Conservation (phyloP, 768 basidiomycete genomes). For the Mycena floridula region DNA sequence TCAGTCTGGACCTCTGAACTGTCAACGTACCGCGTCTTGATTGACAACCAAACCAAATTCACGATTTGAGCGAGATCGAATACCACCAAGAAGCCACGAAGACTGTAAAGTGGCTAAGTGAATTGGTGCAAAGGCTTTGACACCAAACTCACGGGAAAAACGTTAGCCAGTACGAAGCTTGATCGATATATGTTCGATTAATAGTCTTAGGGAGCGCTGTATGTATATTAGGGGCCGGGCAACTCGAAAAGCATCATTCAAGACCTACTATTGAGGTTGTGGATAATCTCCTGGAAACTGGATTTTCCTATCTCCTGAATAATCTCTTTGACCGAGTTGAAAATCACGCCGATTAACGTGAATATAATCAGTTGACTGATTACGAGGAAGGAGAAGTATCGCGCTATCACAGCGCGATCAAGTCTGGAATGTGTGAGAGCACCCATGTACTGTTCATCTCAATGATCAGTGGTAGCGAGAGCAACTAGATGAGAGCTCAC, state of each 20-base stretch:
- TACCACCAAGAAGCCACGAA: conserved; percentile 90
- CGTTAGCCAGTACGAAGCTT: conserved; percentile 88
- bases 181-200: conserved; percentile 85
- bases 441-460: conserved; percentile 55
- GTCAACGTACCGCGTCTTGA: conserved; percentile 69
- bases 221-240: not conserved
- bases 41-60: conserved; percentile 80
- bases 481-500: conserved; percentile 47
- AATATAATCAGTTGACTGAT: conserved; percentile 93
- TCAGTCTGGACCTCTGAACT: not conserved
- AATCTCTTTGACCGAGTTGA: conserved; percentile 47
- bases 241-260: not conserved
- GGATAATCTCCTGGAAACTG: conserved; percentile 40
- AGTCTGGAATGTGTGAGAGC: conserved; percentile 69
- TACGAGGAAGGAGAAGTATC: conserved; percentile 92
- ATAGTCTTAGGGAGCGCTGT: conserved; percentile 66
- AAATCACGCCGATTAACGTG: conserved; percentile 84
- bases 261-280: conserved; percentile 39
- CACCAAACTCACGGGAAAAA: conserved; percentile 75
- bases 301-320: conserved; percentile 38
- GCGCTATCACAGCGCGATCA: conserved; percentile 86
- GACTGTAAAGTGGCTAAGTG: conserved; percentile 30
- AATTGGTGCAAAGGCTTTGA: conserved; percentile 1
- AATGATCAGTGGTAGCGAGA: conserved; percentile 43
- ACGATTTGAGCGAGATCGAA: conserved; percentile 96